These are phyloP conservation scores for Micractinium sp. DNA, from an alignment of 139 green algal genomes.

Conservation along the genomic window DNA sequence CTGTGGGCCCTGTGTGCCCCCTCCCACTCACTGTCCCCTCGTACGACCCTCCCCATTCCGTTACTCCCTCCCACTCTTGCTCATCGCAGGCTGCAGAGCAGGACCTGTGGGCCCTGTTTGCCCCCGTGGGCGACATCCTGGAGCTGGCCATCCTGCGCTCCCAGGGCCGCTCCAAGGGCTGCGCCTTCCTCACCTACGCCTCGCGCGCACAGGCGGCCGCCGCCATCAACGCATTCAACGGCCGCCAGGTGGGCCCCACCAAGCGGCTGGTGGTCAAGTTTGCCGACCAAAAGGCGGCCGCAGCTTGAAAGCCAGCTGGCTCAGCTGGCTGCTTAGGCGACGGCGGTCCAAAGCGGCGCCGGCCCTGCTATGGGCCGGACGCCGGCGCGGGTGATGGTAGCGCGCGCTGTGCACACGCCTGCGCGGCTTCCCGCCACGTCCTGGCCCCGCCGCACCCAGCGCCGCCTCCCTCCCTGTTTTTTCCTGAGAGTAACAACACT, in stretches of 20 bases:
- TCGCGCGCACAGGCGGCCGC: conserved; percentile 41
- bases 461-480: too few species aligned
- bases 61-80: neutral
- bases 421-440: too few species aligned
- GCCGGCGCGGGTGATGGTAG: too few species aligned
- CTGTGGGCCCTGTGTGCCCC: conserved; percentile 69
- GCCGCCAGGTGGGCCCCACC: conserved; percentile 33
- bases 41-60: neutral
- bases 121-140: conserved; percentile 69
- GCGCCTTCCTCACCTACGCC: conserved; percentile 67
- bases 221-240: conserved; percentile 46
- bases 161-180: conserved; percentile 65
- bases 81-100: conserved; percentile 49
- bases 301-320: too few species aligned
- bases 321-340: too few species aligned
- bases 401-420: too few species aligned
- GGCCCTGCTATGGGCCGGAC: too few species aligned
- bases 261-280: conserved; percentile 67
- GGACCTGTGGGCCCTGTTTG: conserved; percentile 74
- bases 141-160: conserved; percentile 74
- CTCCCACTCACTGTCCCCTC: neutral
- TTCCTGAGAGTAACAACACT: too few species aligned
- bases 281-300: conserved; percentile 51
- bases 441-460: too few species aligned
- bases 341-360: too few species aligned